Base-by-base conservation (phyloP, 306 rosid species). In the Astragalus glycyphyllos region DNA sequence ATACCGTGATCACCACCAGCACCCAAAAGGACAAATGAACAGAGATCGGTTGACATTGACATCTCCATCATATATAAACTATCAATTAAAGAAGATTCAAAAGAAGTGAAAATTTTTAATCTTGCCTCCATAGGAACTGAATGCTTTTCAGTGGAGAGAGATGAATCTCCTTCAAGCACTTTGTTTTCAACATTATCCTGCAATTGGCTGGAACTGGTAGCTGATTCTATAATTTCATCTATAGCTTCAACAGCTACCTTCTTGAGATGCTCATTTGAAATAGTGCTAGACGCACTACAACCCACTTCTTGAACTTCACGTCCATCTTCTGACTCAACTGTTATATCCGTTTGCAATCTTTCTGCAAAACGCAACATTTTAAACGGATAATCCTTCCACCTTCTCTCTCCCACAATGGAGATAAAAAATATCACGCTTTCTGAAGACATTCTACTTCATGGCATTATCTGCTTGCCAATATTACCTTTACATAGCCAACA, bases 41-140 rank as follows among this genome's bases (percentile, higher is more conserved):
- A 58, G 17, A 72, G 17, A 61, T 48, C 10, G 35, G 56, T 17
- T 41, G 37, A 20, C 56, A 73, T 17, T 41, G 37, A 20, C 56
- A 73, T 7, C 54, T 68, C 10, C 69, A 56, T 55, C 50, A 72
- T 29, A 63, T 47, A 56, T 32, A 64, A 65, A 48, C 74, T 57
- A 49, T 50, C 23, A 58, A 35, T 17, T 31, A 32, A 58, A 53
- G 55, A 40, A 65, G 14, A 65, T 23, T 8, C 50, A 58, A 73
- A 56, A n/a, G 20, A 65, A 57, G 46, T 34, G 35, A 80, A 32
- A 68, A 77, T 12, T n/a, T 40, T 35, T 34, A 50, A 72, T 75
- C 86, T 76, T 80, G 84, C 98, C 90, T 87, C 75, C 53, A 88
- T 76, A 65, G 92, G 81, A 77, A 86, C 56, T 11, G 97, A 84